Evolutionary conservation across 306 rosid genomes (phyloP).

Genomic region (Rosa lucieae): DNA sequence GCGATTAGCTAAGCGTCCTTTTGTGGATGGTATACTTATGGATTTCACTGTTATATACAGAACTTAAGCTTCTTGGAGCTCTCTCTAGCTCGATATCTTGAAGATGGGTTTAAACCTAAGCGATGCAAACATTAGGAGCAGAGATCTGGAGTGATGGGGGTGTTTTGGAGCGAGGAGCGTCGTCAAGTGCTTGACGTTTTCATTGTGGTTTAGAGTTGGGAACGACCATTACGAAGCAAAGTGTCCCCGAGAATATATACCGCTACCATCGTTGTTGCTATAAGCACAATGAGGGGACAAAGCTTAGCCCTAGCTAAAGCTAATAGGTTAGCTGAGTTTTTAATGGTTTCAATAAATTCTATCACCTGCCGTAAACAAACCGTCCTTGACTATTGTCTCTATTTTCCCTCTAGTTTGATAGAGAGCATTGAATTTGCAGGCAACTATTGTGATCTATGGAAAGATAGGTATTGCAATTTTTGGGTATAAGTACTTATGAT

Average conservation of each 20-base stretch:
- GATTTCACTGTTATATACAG: slow-evolving; percentile 21
- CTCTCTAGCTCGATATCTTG: neutral
- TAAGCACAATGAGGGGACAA: neutral
- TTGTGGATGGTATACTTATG: slow-evolving; percentile 37
- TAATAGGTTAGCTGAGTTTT: neutral
- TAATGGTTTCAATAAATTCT: slow-evolving; percentile 3
- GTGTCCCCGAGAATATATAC: neutral
- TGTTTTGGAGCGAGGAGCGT: slow-evolving; percentile 11
- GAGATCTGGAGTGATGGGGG: slow-evolving; percentile 1
- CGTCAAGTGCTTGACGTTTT: slow-evolving; percentile 37
- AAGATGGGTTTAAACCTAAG: neutral
- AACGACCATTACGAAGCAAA: slow-evolving; percentile 21
- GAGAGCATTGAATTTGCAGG: neutral
- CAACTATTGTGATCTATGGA: neutral
- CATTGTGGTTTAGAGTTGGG: slow-evolving; percentile 11
- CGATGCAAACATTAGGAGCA: slow-evolving; percentile 1
- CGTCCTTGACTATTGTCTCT: neutral
- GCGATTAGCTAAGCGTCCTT: slow-evolving; percentile 59
- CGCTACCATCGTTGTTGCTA: slow-evolving; percentile 2
- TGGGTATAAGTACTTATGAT: neutral
- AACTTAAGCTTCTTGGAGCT: neutral
- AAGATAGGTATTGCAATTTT: neutral
- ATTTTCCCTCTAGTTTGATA: neutral
- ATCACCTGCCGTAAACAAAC: neutral
- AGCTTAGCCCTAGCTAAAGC: neutral